Evolutionary conservation across 306 rosid species (phyloP).

Genomic region (Cucumis cinereus): DNA sequence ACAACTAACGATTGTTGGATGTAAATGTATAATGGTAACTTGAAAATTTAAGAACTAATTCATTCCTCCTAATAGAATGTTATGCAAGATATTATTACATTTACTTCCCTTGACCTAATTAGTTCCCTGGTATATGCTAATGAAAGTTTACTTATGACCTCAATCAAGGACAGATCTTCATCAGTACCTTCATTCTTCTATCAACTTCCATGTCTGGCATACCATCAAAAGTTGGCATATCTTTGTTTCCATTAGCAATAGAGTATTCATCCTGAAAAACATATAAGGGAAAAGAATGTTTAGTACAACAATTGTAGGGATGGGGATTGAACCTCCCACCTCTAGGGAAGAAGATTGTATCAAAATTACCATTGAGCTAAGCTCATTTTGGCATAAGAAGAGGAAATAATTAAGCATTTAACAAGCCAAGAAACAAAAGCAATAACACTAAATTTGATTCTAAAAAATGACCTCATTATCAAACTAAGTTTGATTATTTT

Average conservation of each 20-base stretch:
- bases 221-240: constrained; percentile 62
- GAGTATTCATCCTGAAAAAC: constrained; percentile 71
- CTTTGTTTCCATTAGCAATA: constrained; percentile 65
- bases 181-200: constrained; percentile 70
- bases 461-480: not conserved
- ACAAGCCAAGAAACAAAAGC: not conserved
- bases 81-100: not conserved
- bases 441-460: not conserved
- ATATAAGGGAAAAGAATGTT: not conserved
- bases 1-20: not conserved
- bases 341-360: too few relatives aligned
- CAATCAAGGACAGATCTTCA: constrained; percentile 5
- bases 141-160: not conserved
- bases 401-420: not conserved
- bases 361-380: too few relatives aligned
- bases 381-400: not conserved
- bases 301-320: too few relatives aligned
- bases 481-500: not conserved
- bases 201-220: constrained; percentile 83
- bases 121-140: not conserved
- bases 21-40: not conserved
- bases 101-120: not conserved
- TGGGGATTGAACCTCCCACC: too few relatives aligned
- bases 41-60: not conserved
- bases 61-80: not conserved